Evolutionary conservation across 2,329 filamentous ascomycete genomes (phyloP).

Genomic region (Fusarium hainanense): DNA sequence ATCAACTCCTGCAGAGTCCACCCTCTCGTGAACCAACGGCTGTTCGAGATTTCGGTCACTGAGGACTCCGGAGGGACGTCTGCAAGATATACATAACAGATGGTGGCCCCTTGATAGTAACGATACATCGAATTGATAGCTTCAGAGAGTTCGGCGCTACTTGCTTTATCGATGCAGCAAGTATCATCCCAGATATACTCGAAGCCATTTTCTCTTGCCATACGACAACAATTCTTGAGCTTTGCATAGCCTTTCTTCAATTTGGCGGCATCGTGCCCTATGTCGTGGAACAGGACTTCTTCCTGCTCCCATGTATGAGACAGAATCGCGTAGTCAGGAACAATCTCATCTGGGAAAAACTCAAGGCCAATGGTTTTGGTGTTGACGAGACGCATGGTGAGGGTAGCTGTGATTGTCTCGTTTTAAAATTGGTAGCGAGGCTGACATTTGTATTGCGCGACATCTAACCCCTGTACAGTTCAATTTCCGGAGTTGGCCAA

Average conservation of each 20-base stretch:
- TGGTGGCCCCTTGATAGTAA: conserved; percentile 24
- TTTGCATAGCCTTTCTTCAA: conserved; percentile 20
- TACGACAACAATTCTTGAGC: conserved; percentile 16
- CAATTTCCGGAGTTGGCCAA: background rate
- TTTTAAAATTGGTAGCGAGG: rapidly evolving
- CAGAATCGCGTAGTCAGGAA: conserved; percentile 13
- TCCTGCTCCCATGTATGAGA: conserved; percentile 20
- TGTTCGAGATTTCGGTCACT: rapidly evolving
- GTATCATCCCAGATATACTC: conserved; percentile 35
- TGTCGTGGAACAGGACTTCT: conserved; percentile 20
- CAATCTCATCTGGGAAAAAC: background rate
- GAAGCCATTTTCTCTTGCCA: conserved; percentile 4
- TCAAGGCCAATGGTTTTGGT: background rate
- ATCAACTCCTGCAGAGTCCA: conserved; percentile 25
- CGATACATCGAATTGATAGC: conserved; percentile 40
- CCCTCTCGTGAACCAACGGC: conserved; percentile 23
- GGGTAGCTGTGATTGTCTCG: rapidly evolving
- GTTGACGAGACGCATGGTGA: conserved; percentile 35
- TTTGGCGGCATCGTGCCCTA: background rate
- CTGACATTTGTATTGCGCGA: background rate
- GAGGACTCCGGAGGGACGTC: background rate
- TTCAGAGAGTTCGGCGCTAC: conserved; percentile 29
- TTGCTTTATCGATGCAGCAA: conserved; percentile 41
- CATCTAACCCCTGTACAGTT: background rate
- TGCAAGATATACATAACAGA: conserved; percentile 29